Base-by-base conservation (phyloP, 202 grass and related monocot species). In the Bolboschoenoplectus hybrid region DNA sequence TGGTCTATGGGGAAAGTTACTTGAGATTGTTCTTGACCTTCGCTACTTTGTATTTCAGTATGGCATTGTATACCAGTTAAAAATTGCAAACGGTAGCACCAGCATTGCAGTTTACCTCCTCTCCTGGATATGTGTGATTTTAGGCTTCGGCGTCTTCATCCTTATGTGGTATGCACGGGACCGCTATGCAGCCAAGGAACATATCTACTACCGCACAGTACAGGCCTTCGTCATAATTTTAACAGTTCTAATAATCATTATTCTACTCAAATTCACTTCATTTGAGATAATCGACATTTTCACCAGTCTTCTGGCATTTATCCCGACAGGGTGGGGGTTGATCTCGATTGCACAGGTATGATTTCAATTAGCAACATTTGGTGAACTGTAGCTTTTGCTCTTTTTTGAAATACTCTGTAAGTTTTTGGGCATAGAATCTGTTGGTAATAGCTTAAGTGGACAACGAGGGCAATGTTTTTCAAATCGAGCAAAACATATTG, bases 1-100 rank as follows among this genome's bases (percentile, higher is more conserved):
- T 86, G 95, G 95, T 62, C 91, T 97, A 57, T 97, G 95, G 95
- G 95, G 95, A 53, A 97, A 94, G 85, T 87, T 97, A 85, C 87
- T 97, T 64, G 95, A 97, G 76, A 89, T 97, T 90, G 50, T 97
- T 63, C 85, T 97, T 16, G 95, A 97, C 91, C 88, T 94, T 17
- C 90, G 95, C 57, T 97, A 94, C 85, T 97, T 97, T 88, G 94
- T 95, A 89, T 89, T 97, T 85, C 95, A 97, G 84, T 97, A 86
- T 91, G 95, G 92, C 52, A 89, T 95, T 72, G 95, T 97, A 39
- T 95, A 97, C 81, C 95, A 93, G 91, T 86, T 97, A 81, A 97
- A 95, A 87, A 95, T 97, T 52, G 87, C 92, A 26, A 81, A 85
- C 11, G 63, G 80, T 45, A 97, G 91, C 65, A 93, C 65, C 63